Base-by-base conservation (phyloP, 345 rosid genomes). In the Melaleuca alternifolia region DNA sequence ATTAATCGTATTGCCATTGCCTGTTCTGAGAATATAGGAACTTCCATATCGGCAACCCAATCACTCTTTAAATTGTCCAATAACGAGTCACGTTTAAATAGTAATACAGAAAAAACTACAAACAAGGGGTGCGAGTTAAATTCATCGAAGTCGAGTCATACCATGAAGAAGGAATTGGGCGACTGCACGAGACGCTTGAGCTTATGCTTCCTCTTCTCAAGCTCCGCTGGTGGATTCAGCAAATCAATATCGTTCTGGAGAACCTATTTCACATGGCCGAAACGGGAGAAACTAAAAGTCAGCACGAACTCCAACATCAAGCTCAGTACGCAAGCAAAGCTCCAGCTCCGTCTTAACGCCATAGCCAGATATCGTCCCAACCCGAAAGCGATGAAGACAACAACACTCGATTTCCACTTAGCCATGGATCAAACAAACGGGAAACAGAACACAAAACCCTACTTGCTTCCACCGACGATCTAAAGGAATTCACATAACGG, bases 201-300 rank as follows among this genome's bases (percentile, higher is more conserved):
- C 92, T 95, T 95, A 90, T 95, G 97, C 91, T 95, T 95, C 91
- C 89, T 93, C 94, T 95, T 95, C 93, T 95, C 97, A 51, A 94
- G 93, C 92, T 93, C 95, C 23, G 90, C 94, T 6, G 96, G 97
- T 33, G 96, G 97, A 88, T 95, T 93, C 86, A 94, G 92, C 89
- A 92, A 90, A 88, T 95, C 96, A 77, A 95, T 88, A 86, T 95
- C 96, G 88, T 95, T 95, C 84, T 94, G 95, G 59, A 94, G 93
- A 89, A 93, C 96, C 94, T 92, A 84, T 71, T 1, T 33, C 79
- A 37, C 54, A 11, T 11, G 18, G 5, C 53, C 30, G 0, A 56
- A 79, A 44, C 37, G 23, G 5, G 51, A 79, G 9, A 15, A 48
- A 54, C 41, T 7, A 21, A 71, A 71, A 33, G 79, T 71, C 79